A percentile compares a stretch with the other conserved stretches of the same genome.
These are phyloP conservation scores for Globisporangium barbulae DNA, from an alignment of 352 stramenopile species.

Conservation along the genomic window DNA sequence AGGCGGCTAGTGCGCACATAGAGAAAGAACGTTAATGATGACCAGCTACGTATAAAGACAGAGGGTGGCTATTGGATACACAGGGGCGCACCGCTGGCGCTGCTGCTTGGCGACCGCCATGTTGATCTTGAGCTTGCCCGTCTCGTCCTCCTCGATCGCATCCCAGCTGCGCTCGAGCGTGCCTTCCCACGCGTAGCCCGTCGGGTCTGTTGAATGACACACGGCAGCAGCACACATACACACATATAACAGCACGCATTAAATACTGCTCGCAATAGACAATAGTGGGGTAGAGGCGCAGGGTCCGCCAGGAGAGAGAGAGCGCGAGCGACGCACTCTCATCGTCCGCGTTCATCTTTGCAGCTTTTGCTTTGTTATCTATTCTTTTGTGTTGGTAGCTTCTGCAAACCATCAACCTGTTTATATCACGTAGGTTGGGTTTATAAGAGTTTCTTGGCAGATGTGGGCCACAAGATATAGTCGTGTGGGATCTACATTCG, in stretches of 20 bases:
- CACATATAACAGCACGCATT: not conserved
- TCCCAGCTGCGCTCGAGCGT: constrained; percentile 85
- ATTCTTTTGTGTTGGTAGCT: not conserved
- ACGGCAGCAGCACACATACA: constrained; percentile 7
- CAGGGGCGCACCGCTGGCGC: constrained; percentile 52
- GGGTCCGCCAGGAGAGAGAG: not conserved
- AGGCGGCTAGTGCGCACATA: constrained; percentile 33
- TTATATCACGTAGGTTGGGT: not conserved
- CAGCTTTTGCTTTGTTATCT: not conserved
- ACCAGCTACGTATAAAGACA: not conserved
- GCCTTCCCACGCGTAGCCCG: constrained; percentile 83
- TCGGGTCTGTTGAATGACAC: constrained; percentile 13
- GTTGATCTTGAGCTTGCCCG: constrained; percentile 76
- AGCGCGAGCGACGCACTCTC: constrained; percentile 12
- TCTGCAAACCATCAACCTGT: not conserved
- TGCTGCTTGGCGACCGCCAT: constrained; percentile 60
- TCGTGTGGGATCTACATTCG: not conserved
- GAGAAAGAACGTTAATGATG: not conserved
- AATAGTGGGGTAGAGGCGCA: no score
- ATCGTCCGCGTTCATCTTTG: constrained; percentile 10
- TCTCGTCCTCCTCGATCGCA: constrained; percentile 82
- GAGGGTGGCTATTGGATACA: not conserved
- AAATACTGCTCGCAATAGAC: not conserved
- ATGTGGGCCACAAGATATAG: not conserved
- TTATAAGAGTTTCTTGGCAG: not conserved